Evolutionary conservation across 345 rosid genomes (phyloP).

Genomic region (Eucalyptus guilfoylei): DNA sequence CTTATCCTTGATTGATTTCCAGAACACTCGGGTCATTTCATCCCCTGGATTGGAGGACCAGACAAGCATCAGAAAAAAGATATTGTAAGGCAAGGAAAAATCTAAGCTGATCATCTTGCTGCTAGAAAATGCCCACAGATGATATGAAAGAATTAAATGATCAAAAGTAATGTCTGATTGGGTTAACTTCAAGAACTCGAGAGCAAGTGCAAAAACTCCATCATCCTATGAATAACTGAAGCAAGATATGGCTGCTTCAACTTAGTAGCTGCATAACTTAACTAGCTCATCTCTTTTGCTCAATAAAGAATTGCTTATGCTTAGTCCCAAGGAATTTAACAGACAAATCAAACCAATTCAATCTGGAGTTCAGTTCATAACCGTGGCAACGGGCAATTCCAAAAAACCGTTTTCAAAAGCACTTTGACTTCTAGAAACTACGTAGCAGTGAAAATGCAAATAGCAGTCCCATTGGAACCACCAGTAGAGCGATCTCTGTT

Average conservation of each 20-base stretch:
- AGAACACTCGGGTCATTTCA: constrained; percentile 94
- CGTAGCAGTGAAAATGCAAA: not conserved
- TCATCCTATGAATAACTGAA: not conserved
- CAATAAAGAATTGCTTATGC: not conserved
- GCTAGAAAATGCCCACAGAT: not conserved
- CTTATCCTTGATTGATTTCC: constrained; percentile 97
- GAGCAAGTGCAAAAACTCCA: not conserved
- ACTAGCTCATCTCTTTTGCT: not conserved
- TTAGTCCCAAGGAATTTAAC: not conserved
- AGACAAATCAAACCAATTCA: not conserved
- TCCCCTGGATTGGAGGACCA: constrained; percentile 50
- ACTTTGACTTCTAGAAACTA: not conserved
- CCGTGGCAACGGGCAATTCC: not conserved
- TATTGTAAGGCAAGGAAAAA: not conserved
- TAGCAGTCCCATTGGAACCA: not conserved
- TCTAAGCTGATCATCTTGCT: not conserved
- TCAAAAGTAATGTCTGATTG: not conserved
- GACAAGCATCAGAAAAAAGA: not conserved
- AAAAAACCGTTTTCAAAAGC: not conserved
- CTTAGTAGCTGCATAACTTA: not conserved
- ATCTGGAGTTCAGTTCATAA: not conserved
- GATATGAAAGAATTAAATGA: not conserved
- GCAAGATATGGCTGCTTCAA: not conserved
- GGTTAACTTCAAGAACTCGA: not conserved
- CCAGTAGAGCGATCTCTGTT: not conserved